Evolutionary conservation across 768 basidiomycete genomes (phyloP).

Genomic region (Cubamyces sp.): DNA sequence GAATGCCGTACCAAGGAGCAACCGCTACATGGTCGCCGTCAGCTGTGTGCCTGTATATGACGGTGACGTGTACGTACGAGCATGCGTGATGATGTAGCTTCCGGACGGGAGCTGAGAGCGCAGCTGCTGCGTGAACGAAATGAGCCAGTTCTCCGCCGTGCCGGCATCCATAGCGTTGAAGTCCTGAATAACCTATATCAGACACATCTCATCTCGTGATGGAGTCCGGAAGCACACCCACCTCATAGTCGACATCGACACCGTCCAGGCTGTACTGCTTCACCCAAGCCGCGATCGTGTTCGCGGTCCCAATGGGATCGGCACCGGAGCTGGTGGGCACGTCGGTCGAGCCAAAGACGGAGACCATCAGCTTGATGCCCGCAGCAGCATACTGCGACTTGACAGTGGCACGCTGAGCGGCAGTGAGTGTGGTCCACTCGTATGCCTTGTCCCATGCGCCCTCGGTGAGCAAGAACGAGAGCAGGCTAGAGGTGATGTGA

Average conservation of each 20-base stretch:
- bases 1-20: constrained; percentile 43
- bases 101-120: constrained; percentile 40
- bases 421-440: constrained; percentile 47
- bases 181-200: constrained; percentile 44
- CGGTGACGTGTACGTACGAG: constrained; percentile 33
- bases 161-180: constrained; percentile 61
- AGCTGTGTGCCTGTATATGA: neutral
- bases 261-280: constrained; percentile 52
- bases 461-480: constrained; percentile 46
- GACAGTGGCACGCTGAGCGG: constrained; percentile 43
- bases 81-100: constrained; percentile 43
- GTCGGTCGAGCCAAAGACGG: constrained; percentile 53
- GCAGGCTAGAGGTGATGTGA: constrained; percentile 30
- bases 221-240: constrained; percentile 14
- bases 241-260: constrained; percentile 59
- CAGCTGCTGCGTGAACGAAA: constrained; percentile 41
- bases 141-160: constrained; percentile 53
- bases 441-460: constrained; percentile 51
- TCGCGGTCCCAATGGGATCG: constrained; percentile 45
- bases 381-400: constrained; percentile 54
- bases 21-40: constrained; percentile 38
- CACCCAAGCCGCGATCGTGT: constrained; percentile 50
- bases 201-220: neutral
- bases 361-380: constrained; percentile 62
- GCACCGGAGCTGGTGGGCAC: constrained; percentile 46